phyloP scores from a whole-genome alignment of 257 asterid genomes.

The Nicotiana tabacum region DNA sequence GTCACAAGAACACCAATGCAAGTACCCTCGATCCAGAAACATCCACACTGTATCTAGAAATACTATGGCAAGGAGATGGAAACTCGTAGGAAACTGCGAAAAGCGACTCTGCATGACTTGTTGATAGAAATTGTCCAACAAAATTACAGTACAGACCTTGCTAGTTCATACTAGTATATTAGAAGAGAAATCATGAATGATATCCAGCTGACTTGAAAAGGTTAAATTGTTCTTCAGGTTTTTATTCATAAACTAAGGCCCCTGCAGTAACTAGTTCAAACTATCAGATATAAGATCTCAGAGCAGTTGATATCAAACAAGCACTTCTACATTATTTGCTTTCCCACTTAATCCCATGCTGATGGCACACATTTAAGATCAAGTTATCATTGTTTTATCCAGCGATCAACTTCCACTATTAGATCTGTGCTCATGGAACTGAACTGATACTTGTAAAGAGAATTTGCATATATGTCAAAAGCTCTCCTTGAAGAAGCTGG shows the following conservation, averaged over 20 bases:
- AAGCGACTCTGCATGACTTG: neutral
- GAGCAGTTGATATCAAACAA: neutral
- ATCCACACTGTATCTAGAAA: neutral
- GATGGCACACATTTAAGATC: neutral
- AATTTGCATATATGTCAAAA: neutral
- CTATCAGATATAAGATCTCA: neutral
- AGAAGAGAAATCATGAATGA: neutral
- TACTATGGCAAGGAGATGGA: neutral
- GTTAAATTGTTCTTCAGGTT: neutral
- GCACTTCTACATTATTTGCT: neutral
- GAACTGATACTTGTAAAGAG: slow-evolving; percentile 1
- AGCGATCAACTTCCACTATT: neutral
- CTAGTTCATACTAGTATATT: neutral
- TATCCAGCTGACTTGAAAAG: neutral
- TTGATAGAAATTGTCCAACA: neutral
- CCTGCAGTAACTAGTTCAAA: neutral
- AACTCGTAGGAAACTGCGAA: neutral
- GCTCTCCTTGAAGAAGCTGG: neutral
- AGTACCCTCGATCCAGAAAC: neutral
- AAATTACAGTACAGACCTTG: neutral
- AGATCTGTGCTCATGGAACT: neutral
- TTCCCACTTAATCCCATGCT: neutral
- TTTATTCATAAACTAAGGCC: neutral
- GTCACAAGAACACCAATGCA: neutral
- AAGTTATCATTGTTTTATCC: neutral